Evolutionary conservation across 495 filamentous ascomycete genomes (phyloP), one percentile per base, ranked within the genome.

Genomic region (Hypoxylon lienhwacheense): DNA sequence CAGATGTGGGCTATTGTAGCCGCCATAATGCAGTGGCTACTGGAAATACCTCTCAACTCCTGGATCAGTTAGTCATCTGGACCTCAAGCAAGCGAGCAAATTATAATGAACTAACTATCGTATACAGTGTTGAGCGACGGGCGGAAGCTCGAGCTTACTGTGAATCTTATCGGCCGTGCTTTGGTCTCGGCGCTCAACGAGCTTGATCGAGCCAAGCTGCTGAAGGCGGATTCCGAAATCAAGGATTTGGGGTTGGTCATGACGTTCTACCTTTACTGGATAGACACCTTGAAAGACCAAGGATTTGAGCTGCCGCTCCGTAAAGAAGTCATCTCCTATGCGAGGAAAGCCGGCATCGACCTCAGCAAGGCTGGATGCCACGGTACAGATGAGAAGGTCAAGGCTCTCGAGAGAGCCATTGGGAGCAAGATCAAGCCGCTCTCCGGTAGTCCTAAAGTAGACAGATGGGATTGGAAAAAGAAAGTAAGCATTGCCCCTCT

Each of bases 401-500:
- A 20, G 33, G 40, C 34, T 16, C 22, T 55, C 3, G 51, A 61
- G 42, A 50, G 28, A n/a, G 46, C 53, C 8, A 4, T 24, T 12
- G 55, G 47, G 26, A 31, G 37, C n/a, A 55, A 28, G n/a, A 61
- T 61, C 5, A 52, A 55, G 46, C 35, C 58, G 14, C 40, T 55
- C 44, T 40, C 47, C 10, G 42, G 52, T 15, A 14, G 12, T 8
- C 15, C 52, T 5, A 55, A 44, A 28, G 15, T 35, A 1, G 58
- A 61, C n/a, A 52, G 46, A 29, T 55, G 51, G 51, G 58, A 55
- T 5, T 61, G 52, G 58, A 61, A 47, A 42, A 51, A 37, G 35
- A 52, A 61, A 36, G 58, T 55, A 33, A 37, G 45, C 26, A 16
- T 3, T 10, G 1, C 16, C 2, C 16, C 26, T 33, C 35, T 11